phyloP scores from a whole-genome alignment of 225 moss, liverwort and hornwort genomes.

The Marchantia polymorpha region DNA sequence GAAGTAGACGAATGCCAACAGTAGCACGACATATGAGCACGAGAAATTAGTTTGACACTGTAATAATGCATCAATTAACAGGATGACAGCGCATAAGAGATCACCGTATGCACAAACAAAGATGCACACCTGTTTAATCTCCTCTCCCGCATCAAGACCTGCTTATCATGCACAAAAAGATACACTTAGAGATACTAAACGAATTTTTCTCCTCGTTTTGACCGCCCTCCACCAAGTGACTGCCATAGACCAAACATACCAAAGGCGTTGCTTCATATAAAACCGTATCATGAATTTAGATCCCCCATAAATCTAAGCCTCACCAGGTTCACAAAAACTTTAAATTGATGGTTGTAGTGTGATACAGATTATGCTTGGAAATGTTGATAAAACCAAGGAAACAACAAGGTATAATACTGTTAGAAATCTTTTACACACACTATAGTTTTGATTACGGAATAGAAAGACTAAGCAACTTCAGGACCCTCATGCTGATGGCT shows the following conservation, averaged over 20 bases:
- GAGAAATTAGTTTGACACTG: background rate
- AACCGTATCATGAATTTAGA: too few relatives aligned
- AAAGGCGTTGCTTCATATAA: background rate
- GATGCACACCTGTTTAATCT: constrained; percentile 3
- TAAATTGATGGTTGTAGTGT: too few relatives aligned
- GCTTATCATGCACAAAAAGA: constrained; percentile 10
- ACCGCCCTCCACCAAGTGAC: background rate
- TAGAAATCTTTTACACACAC: too few relatives aligned
- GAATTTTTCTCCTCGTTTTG: background rate
- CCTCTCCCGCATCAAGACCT: constrained; percentile 7
- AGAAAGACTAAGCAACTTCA: background rate
- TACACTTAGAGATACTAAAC: background rate
- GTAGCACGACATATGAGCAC: background rate
- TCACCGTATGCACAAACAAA: constrained; percentile 5
- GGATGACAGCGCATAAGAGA: background rate
- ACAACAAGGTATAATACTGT: too few relatives aligned
- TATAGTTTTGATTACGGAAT: background rate
- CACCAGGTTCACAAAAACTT: too few relatives aligned
- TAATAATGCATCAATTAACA: background rate
- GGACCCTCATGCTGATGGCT: background rate
- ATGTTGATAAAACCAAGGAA: too few relatives aligned
- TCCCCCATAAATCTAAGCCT: too few relatives aligned
- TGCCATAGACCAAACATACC: background rate
- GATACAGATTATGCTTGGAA: too few relatives aligned
- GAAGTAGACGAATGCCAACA: background rate